phyloP scores from a whole-genome alignment of 78 protist species.

The Dictyostelium purpureum region DNA sequence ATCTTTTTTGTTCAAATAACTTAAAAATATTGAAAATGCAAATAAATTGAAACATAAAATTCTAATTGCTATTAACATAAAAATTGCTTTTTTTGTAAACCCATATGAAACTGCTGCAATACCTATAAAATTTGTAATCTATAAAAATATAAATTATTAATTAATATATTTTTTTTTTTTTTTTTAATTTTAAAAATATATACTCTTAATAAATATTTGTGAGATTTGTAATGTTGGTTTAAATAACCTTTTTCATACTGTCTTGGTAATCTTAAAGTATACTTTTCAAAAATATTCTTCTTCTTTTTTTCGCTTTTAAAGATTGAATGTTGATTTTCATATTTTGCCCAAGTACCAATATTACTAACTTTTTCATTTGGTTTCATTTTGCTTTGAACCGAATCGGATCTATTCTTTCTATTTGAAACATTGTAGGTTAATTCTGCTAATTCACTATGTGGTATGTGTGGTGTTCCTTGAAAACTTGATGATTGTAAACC shows the following conservation, averaged over 20 bases:
- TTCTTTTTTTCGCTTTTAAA: not conserved
- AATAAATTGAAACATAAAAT: constrained; percentile 66
- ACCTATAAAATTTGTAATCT: constrained; percentile 67
- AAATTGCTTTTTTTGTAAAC: constrained; percentile 40
- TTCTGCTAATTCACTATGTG: not conserved
- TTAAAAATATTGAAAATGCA: constrained; percentile 68
- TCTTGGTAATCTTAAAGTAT: constrained; percentile 39
- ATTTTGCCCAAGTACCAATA: not conserved
- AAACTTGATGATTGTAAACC: too few species aligned
- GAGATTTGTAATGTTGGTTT: constrained; percentile 35
- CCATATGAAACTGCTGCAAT: constrained; percentile 67
- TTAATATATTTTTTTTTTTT: not conserved
- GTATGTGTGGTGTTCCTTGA: too few species aligned
- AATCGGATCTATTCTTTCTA: constrained; percentile 15
- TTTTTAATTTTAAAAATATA: not conserved
- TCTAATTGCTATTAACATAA: constrained; percentile 68
- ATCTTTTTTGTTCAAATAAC: constrained; percentile 27
- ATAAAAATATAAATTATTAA: not conserved
- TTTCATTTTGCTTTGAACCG: not conserved
- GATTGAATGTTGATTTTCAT: not conserved
- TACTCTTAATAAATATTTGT: constrained; percentile 65
- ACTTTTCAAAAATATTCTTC: constrained; percentile 48
- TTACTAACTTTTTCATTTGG: not conserved
- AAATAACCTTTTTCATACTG: constrained; percentile 39
- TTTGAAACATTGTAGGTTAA: not conserved